A percentile compares a stretch with the other conserved stretches of the same genome.
These are phyloP conservation scores for Trichocomaceae sp. DNA, from an alignment of 2,329 filamentous ascomycete species.

Conservation along the genomic window DNA sequence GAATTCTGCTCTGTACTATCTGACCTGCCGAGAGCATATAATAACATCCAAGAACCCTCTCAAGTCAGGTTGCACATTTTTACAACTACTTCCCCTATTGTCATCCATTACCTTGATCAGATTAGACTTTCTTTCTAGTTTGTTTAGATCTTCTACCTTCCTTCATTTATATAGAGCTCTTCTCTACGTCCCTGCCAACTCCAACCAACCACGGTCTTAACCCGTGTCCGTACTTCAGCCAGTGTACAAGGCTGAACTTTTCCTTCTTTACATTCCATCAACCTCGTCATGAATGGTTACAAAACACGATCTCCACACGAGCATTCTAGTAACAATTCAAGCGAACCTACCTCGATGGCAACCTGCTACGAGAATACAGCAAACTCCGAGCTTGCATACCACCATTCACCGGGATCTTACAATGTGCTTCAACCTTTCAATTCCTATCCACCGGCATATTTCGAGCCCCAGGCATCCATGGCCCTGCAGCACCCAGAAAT, in stretches of 20 bases:
- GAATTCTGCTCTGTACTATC: neutral
- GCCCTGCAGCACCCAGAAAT: constrained; percentile 6
- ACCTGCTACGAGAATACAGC: constrained; percentile 27
- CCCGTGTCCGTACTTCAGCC: neutral
- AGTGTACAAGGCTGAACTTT: neutral
- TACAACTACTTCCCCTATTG: neutral
- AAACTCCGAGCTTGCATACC: constrained; percentile 24
- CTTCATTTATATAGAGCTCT: neutral
- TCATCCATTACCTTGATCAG: neutral
- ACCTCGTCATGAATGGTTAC: constrained; percentile 33
- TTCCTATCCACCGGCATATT: constrained; percentile 32
- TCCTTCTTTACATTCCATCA: neutral
- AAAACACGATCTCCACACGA: constrained; percentile 33
- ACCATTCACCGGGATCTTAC: constrained; percentile 25
- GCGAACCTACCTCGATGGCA: constrained; percentile 19
- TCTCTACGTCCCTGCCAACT: neutral
- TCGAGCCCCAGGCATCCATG: constrained; percentile 19
- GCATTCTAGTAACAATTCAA: constrained; percentile 13
- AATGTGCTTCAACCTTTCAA: constrained; percentile 27
- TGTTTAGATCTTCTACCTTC: neutral
- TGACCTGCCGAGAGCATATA: neutral
- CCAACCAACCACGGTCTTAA: neutral
- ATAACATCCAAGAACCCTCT: constrained; percentile 1
- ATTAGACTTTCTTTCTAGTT: neutral
- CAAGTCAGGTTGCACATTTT: neutral